These are phyloP conservation scores for Kalmusia sp. DNA, from an alignment of 2,329 filamentous ascomycete species.

Conservation along the genomic window DNA sequence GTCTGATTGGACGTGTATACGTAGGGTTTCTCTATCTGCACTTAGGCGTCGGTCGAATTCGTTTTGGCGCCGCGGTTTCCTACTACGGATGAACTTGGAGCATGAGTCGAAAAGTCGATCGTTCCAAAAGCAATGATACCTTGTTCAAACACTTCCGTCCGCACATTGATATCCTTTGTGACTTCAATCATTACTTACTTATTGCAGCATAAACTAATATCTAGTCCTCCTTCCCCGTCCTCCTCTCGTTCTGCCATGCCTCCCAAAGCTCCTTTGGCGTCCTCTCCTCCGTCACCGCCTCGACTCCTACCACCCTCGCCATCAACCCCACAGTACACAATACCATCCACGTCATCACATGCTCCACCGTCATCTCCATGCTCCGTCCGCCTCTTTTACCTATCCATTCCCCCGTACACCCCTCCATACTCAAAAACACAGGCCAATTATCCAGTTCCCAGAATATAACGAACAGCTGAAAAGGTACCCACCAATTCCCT, in stretches of 20 bases:
- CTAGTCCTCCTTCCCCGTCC: neutral
- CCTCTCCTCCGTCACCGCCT: slow-evolving; percentile 17
- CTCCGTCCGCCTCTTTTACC: neutral
- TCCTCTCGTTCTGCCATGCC: slow-evolving; percentile 9
- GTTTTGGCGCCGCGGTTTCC: slow-evolving; percentile 11
- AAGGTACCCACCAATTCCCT: slow-evolving; percentile 21
- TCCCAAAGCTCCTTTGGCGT: slow-evolving; percentile 20
- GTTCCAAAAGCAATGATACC: slow-evolving; percentile 17
- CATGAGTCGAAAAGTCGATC: slow-evolving; percentile 6
- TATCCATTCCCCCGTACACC: neutral
- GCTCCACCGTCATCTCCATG: slow-evolving; percentile 6
- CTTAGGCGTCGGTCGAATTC: slow-evolving; percentile 26
- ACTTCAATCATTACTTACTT: no score
- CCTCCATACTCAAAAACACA: slow-evolving; percentile 24
- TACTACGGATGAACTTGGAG: neutral
- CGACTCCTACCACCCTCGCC: slow-evolving; percentile 11
- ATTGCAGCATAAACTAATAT: no score
- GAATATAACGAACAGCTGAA: slow-evolving; percentile 37
- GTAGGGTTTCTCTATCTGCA: slow-evolving; percentile 29
- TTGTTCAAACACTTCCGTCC: slow-evolving; percentile 7
- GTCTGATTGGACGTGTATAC: slow-evolving; percentile 28
- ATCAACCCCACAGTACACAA: slow-evolving; percentile 7
- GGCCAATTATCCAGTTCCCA: slow-evolving; percentile 42
- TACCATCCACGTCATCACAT: slow-evolving; percentile 6
- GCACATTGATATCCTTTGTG: neutral